Percentiles rank a stretch among this genome's conserved stretches.
phyloP scores from a whole-genome alignment of 1,139 yeast genomes.

The Kodamaea plutei region DNA sequence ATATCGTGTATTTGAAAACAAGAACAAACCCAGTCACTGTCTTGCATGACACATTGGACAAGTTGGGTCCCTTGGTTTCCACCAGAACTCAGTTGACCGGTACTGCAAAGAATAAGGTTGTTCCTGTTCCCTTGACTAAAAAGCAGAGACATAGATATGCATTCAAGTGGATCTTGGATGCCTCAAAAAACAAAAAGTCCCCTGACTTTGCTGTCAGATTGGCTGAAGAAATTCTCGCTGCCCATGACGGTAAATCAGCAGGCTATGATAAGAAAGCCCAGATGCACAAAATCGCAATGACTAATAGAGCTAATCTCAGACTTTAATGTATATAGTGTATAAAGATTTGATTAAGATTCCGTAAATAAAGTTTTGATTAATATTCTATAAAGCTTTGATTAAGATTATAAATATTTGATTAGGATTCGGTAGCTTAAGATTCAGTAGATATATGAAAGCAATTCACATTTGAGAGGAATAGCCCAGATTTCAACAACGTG shows the following conservation, averaged over 20 bases:
- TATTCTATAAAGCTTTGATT: too few species aligned
- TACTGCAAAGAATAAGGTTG: constrained; percentile 73
- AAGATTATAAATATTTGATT: too few species aligned
- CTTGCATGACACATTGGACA: constrained; percentile 70
- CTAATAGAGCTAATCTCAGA: constrained; percentile 70
- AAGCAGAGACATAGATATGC: constrained; percentile 86
- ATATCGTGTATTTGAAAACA: constrained; percentile 68
- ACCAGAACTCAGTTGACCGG: constrained; percentile 80
- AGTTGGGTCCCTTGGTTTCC: constrained; percentile 80
- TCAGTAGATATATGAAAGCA: too few species aligned
- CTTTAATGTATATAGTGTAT: constrained; percentile 24
- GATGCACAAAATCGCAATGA: constrained; percentile 82
- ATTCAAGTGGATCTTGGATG: constrained; percentile 85
- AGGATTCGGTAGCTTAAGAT: too few species aligned
- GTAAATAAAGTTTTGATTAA: too few species aligned
- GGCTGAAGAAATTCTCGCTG: constrained; percentile 82
- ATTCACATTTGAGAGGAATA: too few species aligned
- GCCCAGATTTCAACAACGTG: too few species aligned
- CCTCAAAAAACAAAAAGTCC: constrained; percentile 73
- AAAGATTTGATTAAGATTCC: too few species aligned
- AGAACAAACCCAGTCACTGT: constrained; percentile 75
- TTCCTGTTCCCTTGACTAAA: constrained; percentile 78
- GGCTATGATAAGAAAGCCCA: constrained; percentile 81
- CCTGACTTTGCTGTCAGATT: constrained; percentile 82
- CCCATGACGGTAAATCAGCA: constrained; percentile 72